Evolutionary conservation across 2,329 filamentous ascomycete genomes (phyloP), one percentile per base, ranked within the genome.

Genomic region (Aurifilum marmelostoma): DNA sequence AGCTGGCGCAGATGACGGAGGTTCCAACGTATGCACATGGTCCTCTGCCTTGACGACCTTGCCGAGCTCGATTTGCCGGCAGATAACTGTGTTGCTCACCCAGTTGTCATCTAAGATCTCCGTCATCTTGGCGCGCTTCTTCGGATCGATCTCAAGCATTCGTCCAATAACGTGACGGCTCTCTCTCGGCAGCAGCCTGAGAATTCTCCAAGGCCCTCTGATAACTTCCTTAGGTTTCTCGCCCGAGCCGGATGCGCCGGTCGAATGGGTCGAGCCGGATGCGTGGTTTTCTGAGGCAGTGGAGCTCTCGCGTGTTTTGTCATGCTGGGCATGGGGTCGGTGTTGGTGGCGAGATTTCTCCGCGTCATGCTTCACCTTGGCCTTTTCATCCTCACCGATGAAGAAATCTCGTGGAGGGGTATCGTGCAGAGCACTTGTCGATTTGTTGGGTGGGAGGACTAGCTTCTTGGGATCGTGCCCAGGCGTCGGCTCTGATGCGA

Each of bases 81-180:
- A 99, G 56, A 97, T 93, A 27, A 91, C 84, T 41, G 92, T 93
- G 74, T 91, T 90, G 62, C 89, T 88, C n/a, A 98, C 89, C 96
- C 96, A 99, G 21, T 91, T 89, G 77, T 99, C 95, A 29, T 90
- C 87, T 65, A 97, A 81, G 24, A 99, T 92, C 75, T 99, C 94
- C 32, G 91, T 85, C 83, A 99, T 91, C 2, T 88, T 92, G 2
- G 94, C 95, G 68, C 96, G 88, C 73, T 91, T 91, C 76, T 88
- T 91, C 0, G 94, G 93, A 75, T 97, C 89, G 64, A 97, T 85
- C 75, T 96, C 93, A 47, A 99, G 87, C 96, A 99, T 99, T 68
- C 92, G 87, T 59, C 93, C 91, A 67, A 99, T 91, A 72, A 99
- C 94, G 77, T 95, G 91, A 65, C 96, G 86, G 73, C 91, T 97